Evolutionary conservation across 306 rosid species (phyloP).

Genomic region (Benincasa hispida): DNA sequence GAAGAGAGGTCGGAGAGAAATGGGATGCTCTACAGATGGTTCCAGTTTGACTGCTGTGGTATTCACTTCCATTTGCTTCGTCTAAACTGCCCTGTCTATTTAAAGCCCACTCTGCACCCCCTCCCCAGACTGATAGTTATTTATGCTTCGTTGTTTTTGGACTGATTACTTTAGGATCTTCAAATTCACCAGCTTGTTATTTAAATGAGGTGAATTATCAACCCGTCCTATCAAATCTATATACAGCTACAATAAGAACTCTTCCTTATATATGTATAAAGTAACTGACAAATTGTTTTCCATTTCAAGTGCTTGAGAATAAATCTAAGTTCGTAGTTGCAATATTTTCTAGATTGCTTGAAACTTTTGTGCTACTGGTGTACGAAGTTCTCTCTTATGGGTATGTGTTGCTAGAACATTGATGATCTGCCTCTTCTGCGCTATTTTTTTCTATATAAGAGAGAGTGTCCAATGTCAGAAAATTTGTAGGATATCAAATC

Average conservation of each 20-base stretch:
- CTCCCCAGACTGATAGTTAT: background rate
- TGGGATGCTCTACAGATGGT: background rate
- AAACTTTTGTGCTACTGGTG: background rate
- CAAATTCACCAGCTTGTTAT: conserved; percentile 6
- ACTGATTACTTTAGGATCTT: conserved; percentile 10
- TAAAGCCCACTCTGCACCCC: background rate
- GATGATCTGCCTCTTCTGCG: background rate
- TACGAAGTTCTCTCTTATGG: background rate
- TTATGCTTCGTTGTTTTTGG: conserved; percentile 6
- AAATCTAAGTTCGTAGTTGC: background rate
- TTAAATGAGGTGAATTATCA: conserved; percentile 3
- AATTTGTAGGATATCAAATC: too few species aligned
- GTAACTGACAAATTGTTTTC: background rate
- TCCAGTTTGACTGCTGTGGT: background rate
- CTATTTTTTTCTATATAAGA: background rate
- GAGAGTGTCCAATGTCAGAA: too few species aligned
- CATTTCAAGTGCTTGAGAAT: background rate
- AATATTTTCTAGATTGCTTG: background rate
- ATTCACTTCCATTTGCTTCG: background rate
- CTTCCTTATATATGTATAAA: background rate
- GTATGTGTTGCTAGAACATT: background rate
- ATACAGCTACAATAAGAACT: background rate
- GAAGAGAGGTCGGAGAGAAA: background rate
- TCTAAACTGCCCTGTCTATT: background rate
- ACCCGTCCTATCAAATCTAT: background rate